Conservation (phyloP, 2,329 filamentous ascomycete genomes). For the Trichoderma koningiopsis region DNA sequence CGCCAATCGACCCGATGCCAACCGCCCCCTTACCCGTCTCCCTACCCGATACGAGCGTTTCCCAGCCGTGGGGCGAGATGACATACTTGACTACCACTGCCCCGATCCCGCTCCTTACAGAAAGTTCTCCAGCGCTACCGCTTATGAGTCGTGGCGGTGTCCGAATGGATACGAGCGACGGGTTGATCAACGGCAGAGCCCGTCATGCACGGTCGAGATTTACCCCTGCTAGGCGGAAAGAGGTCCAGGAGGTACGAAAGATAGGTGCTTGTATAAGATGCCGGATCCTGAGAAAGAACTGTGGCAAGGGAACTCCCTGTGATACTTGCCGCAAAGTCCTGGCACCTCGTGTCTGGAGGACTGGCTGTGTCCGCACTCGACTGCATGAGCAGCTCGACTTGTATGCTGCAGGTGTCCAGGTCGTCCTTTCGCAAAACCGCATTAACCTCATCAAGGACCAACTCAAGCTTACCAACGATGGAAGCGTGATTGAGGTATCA, state of each 20-base stretch:
- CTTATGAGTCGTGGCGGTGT: slow-evolving; percentile 51
- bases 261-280: slow-evolving; percentile 68
- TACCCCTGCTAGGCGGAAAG: slow-evolving; percentile 59
- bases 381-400: slow-evolving; percentile 64
- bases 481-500: slow-evolving; percentile 57
- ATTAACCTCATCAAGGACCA: slow-evolving; percentile 58
- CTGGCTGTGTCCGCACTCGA: slow-evolving; percentile 63
- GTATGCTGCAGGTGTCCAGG: slow-evolving; percentile 65
- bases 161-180: slow-evolving; percentile 53
- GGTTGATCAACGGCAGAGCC: slow-evolving; percentile 49
- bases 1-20: slow-evolving; percentile 17
- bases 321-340: slow-evolving; percentile 65
- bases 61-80: slow-evolving; percentile 57
- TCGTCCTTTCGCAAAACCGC: slow-evolving; percentile 61
- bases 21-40: slow-evolving; percentile 22
- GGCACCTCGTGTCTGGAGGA: slow-evolving; percentile 65
- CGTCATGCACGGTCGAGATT: slow-evolving; percentile 61
- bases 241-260: slow-evolving; percentile 66
- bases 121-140: slow-evolving; percentile 38
- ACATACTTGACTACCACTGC: slow-evolving; percentile 48
- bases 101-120: slow-evolving; percentile 37
- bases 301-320: slow-evolving; percentile 64
- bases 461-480: slow-evolving; percentile 51
- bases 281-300: slow-evolving; percentile 66
- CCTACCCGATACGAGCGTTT: slow-evolving; percentile 31